Conservation (phyloP, 1,284 basidiomycete species). For the Clitocybe nebularis region DNA sequence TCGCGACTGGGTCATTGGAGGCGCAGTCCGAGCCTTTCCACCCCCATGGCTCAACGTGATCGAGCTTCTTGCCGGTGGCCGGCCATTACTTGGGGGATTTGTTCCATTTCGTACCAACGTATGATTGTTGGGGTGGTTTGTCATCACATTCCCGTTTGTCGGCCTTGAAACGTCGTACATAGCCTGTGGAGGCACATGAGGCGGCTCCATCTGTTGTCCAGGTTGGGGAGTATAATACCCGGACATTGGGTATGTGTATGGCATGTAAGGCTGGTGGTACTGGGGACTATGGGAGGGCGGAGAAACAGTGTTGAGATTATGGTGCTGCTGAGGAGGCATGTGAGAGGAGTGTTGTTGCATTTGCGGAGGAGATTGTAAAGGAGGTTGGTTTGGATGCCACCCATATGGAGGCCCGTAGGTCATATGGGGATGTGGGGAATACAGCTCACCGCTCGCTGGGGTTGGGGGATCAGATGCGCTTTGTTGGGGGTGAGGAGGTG, state of each 20-base stretch:
- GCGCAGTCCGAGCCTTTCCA: constrained; percentile 28
- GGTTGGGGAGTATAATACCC: constrained; percentile 43
- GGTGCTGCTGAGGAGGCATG: constrained; percentile 15
- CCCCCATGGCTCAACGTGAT: constrained; percentile 22
- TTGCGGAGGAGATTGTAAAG: constrained; percentile 31
- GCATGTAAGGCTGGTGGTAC: constrained; percentile 32
- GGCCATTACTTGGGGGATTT: constrained; percentile 6
- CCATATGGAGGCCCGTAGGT: constrained; percentile 36
- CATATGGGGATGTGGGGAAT: constrained; percentile 29
- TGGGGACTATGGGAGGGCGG: constrained; percentile 29
- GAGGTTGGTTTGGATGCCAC: constrained; percentile 32
- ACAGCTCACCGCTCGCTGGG: constrained; percentile 31
- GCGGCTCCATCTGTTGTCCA: constrained; percentile 34
- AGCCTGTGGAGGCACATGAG: constrained; percentile 19
- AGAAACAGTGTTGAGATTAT: constrained; percentile 19
- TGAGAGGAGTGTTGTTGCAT: constrained; percentile 28
- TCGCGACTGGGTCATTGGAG: constrained; percentile 37
- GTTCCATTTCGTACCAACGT: constrained; percentile 8
- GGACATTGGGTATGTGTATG: constrained; percentile 41
- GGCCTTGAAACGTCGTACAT: constrained; percentile 26
- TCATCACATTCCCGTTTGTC: constrained; percentile 22
- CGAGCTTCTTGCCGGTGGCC: constrained; percentile 11
- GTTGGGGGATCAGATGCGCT: constrained; percentile 30
- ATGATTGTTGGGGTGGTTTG: constrained; percentile 8
- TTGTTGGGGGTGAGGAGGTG: constrained; percentile 31